Evolutionary conservation across 2,329 filamentous ascomycete genomes (phyloP).

Genomic region (Leptographium lundbergii): DNA sequence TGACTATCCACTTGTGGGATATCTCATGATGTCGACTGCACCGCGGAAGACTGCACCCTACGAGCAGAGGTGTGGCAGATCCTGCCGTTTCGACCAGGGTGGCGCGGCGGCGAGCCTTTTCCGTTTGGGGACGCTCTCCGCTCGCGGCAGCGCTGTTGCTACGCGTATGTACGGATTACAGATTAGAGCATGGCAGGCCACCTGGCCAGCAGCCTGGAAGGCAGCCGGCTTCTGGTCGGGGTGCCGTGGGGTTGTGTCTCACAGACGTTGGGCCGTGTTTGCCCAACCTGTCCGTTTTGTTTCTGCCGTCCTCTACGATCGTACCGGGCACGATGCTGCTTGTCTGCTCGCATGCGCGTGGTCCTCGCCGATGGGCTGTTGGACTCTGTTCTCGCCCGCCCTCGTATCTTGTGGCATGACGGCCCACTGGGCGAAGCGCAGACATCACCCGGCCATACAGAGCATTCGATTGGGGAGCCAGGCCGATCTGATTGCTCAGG

Average conservation of each 20-base stretch:
- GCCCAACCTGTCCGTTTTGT: neutral
- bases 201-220: neutral
- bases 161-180: too few species aligned
- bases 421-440: too few species aligned
- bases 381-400: neutral
- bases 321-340: too few species aligned
- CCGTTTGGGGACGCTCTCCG: neutral
- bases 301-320: too few species aligned
- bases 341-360: too few species aligned
- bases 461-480: neutral
- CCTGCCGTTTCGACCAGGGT: constrained; percentile 8
- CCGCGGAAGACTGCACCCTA: too few species aligned
- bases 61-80: constrained; percentile 1
- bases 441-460: neutral
- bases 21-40: neutral
- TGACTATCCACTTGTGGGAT: neutral
- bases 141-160: too few species aligned
- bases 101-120: neutral
- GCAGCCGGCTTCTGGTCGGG: neutral
- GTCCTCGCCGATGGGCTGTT: neutral
- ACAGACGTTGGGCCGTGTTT: neutral
- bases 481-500: neutral
- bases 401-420: neutral
- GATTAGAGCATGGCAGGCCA: too few species aligned
- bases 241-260: too few species aligned